phyloP scores from a whole-genome alignment of 139 green algal species.

The Ettlia oleoabundans region DNA sequence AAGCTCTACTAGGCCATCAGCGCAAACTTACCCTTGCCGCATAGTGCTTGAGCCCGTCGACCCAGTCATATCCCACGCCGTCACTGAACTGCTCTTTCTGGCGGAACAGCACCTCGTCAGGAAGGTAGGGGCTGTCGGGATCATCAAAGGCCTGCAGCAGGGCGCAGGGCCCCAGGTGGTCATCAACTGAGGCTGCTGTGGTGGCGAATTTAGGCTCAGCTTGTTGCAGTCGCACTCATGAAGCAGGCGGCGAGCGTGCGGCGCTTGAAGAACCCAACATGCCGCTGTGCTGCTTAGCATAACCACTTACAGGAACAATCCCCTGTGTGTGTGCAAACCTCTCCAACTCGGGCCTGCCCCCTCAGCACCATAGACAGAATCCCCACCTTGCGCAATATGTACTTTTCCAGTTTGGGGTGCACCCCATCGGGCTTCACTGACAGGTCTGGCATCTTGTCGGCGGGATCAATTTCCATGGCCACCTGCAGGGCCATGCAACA shows the following conservation, averaged over 20 bases:
- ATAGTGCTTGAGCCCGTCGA: constrained; percentile 84
- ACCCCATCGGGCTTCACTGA: constrained; percentile 67
- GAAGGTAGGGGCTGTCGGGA: constrained; percentile 88
- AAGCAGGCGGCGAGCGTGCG: too few species aligned
- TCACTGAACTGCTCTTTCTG: constrained; percentile 99
- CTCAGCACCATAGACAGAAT: too few species aligned
- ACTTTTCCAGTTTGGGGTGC: constrained; percentile 94
- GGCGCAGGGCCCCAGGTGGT: too few species aligned
- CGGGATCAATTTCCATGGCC: constrained; percentile 90
- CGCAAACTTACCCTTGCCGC: constrained; percentile 52
- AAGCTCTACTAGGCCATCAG: not conserved
- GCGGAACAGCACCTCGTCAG: constrained; percentile 87
- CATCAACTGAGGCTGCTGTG: too few species aligned
- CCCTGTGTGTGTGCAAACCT: too few species aligned
- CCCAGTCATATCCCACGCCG: constrained; percentile 91
- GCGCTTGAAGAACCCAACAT: too few species aligned
- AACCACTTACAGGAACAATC: too few species aligned
- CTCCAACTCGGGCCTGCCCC: too few species aligned
- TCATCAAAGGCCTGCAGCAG: constrained; percentile 98
- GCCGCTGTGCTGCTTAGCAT: too few species aligned
- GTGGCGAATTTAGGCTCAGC: too few species aligned
- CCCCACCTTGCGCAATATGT: constrained; percentile 50
- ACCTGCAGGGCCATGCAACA: too few species aligned
- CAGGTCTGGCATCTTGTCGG: constrained; percentile 89
- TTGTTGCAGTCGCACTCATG: too few species aligned